Evolutionary conservation across 805 yeast genomes (phyloP).

Genomic region (Lipomyces lipofer): DNA sequence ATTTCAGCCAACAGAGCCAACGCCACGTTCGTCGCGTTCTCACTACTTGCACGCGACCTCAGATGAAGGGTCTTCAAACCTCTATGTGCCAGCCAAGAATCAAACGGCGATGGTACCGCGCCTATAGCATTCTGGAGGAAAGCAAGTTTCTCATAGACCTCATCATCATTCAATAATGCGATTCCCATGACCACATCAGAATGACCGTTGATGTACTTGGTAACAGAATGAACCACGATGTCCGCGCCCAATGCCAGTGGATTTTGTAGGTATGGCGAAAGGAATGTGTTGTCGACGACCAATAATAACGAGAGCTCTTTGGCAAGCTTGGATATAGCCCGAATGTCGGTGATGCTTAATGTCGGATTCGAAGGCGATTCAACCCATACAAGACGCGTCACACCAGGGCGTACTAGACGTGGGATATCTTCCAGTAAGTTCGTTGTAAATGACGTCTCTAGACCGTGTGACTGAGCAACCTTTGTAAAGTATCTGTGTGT

Average conservation of each 20-base stretch:
- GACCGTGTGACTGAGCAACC: constrained; percentile 80
- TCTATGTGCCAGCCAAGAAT: constrained; percentile 89
- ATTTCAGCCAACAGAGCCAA: constrained; percentile 50
- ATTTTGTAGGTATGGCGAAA: constrained; percentile 83
- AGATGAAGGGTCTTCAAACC: constrained; percentile 85
- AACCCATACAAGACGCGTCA: constrained; percentile 77
- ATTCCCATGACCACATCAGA: constrained; percentile 89
- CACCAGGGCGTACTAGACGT: constrained; percentile 48
- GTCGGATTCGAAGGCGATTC: constrained; percentile 92
- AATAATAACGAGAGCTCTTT: constrained; percentile 50
- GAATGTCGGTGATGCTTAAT: constrained; percentile 72
- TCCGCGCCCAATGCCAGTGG: constrained; percentile 84
- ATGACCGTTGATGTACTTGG: constrained; percentile 90
- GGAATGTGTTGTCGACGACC: constrained; percentile 86
- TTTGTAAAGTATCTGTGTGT: constrained; percentile 87
- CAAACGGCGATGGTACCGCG: constrained; percentile 86
- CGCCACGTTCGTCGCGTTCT: constrained; percentile 68
- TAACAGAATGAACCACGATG: constrained; percentile 82
- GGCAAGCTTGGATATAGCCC: constrained; percentile 58
- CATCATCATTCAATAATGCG: constrained; percentile 65
- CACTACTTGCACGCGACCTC: constrained; percentile 69
- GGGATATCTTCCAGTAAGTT: constrained; percentile 62
- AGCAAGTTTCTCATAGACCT: constrained; percentile 61
- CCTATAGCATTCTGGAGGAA: constrained; percentile 88
- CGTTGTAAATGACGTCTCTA: constrained; percentile 64